Conservation (phyloP, 2,329 filamentous ascomycete genomes). For the Endothia cerciana region DNA sequence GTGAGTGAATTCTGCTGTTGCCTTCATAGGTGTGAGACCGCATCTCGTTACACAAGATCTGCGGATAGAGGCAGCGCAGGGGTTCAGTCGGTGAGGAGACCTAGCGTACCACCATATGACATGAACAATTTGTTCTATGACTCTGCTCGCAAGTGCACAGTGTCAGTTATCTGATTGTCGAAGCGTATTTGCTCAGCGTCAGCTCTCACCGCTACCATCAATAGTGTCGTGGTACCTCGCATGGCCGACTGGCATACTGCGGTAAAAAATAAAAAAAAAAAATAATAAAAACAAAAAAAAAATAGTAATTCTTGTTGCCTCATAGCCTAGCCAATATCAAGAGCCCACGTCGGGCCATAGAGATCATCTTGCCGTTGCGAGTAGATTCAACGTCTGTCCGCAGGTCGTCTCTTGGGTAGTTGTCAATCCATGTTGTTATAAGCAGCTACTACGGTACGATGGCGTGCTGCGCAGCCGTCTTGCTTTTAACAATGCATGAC, state of each 20-base stretch:
- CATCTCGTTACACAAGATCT: slow-evolving; percentile 10
- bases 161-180: not conserved
- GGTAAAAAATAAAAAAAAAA: not conserved
- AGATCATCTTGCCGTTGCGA: not conserved
- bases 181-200: not conserved
- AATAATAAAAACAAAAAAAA: no score
- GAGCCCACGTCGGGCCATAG: no score
- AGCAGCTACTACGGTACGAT: no score
- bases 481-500: no score
- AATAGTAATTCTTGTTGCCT: not conserved
- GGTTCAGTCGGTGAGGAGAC: not conserved
- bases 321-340: no score
- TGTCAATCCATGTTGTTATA: not conserved
- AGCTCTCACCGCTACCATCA: not conserved
- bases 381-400: not conserved
- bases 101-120: not conserved
- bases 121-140: not conserved
- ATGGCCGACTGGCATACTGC: not conserved
- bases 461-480: no score
- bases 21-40: not conserved
- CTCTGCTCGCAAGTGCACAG: not conserved
- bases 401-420: not conserved
- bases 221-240: not conserved
- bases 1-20: not conserved
- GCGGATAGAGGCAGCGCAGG: slow-evolving; percentile 4